Conservation (phyloP, 148 eudicot genomes). For the Rhododendron simsii region DNA sequence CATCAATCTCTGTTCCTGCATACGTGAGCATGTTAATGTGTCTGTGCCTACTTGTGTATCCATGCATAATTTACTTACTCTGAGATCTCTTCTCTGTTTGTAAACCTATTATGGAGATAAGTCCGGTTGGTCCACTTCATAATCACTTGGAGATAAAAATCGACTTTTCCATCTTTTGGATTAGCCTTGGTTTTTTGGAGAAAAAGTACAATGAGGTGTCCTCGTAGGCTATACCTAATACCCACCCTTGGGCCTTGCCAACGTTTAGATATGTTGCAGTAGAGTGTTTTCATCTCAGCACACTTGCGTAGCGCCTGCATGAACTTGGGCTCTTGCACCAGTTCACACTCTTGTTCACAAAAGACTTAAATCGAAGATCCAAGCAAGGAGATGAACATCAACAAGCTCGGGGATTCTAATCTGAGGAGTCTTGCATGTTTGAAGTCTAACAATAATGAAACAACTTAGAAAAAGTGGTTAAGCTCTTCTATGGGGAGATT, state of each 20-base stretch:
- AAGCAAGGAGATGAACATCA: no score
- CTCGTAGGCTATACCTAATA: neutral
- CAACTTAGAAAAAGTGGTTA: neutral
- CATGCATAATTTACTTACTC: neutral
- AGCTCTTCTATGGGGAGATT: neutral
- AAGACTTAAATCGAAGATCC: neutral
- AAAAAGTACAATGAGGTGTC: neutral
- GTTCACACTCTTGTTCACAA: neutral
- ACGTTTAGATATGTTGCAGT: no score
- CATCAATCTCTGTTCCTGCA: no score
- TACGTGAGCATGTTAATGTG: neutral
- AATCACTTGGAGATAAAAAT: no score
- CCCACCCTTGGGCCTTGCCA: no score
- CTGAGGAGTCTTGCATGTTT: neutral
- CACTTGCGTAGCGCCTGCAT: neutral
- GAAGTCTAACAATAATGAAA: neutral
- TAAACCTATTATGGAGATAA: neutral
- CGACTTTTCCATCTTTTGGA: neutral
- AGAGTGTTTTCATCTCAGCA: no score
- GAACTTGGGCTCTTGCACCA: neutral
- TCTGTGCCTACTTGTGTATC: neutral
- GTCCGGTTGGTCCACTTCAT: neutral
- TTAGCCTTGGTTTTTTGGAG: neutral
- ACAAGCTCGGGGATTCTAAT: neutral
- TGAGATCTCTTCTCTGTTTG: neutral